A percentile compares a stretch with the other conserved stretches of the same genome.
phyloP scores from a whole-genome alignment of 805 yeast genomes.

The Middelhovenomyces tepae region DNA sequence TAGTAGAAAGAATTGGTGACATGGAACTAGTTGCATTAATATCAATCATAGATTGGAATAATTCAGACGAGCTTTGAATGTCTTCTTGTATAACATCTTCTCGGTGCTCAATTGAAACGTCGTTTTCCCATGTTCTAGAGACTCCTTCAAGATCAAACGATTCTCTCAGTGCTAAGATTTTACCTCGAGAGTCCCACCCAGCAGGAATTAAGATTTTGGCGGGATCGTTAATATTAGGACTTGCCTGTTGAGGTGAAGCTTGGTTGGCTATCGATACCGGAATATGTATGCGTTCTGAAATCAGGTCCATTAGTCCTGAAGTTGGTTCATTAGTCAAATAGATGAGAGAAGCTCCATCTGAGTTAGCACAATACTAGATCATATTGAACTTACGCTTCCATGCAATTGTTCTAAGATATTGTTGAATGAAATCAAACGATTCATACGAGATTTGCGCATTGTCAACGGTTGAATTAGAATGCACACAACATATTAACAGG shows the following conservation, averaged over 20 bases:
- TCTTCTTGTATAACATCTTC: constrained; percentile 1
- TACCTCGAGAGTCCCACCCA: constrained; percentile 29
- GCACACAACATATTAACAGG: constrained; percentile 17
- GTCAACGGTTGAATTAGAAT: constrained; percentile 12
- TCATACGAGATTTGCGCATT: constrained; percentile 1
- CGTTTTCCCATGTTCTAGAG: constrained; percentile 18
- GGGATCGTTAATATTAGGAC: constrained; percentile 17
- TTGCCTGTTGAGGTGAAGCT: constrained; percentile 9
- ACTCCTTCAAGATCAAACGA: constrained; percentile 18
- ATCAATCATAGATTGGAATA: constrained; percentile 1
- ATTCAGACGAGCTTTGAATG: not conserved
- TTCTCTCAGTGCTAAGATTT: constrained; percentile 21
- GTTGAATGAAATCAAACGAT: constrained; percentile 21
- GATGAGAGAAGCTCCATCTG: constrained; percentile 14
- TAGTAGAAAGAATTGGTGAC: not conserved
- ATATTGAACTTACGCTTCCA: too few species aligned
- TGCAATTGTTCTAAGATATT: constrained; percentile 21
- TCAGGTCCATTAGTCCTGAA: constrained; percentile 9
- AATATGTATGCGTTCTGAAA: constrained; percentile 17
- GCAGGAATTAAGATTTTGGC: constrained; percentile 22
- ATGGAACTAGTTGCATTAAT: not conserved
- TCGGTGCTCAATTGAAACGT: constrained; percentile 1
- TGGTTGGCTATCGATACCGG: constrained; percentile 14
- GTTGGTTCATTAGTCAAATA: constrained; percentile 5
- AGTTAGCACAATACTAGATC: too few species aligned